These are phyloP conservation scores for Candida chauliodis DNA, from an alignment of 805 yeast genomes.

Conservation along the genomic window DNA sequence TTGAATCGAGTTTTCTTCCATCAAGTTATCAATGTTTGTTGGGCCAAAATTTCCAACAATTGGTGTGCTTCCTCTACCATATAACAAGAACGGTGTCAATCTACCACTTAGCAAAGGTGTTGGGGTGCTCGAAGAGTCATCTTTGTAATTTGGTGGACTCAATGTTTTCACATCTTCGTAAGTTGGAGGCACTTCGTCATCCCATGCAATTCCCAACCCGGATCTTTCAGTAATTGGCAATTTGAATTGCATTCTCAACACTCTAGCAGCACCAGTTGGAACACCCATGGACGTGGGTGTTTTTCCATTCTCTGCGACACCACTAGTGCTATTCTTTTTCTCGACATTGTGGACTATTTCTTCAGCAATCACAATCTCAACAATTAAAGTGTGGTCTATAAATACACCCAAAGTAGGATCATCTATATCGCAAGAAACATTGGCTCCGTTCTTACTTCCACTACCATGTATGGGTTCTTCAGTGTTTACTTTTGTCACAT, in stretches of 20 bases:
- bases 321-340: constrained; percentile 8
- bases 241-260: constrained; percentile 90
- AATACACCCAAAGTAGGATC: constrained; percentile 78
- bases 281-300: constrained; percentile 46
- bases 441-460: constrained; percentile 39
- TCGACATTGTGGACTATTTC: constrained; percentile 54
- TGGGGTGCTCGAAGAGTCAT: constrained; percentile 12
- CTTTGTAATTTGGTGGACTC: constrained; percentile 78
- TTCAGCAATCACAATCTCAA: constrained; percentile 94
- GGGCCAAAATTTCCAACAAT: constrained; percentile 20
- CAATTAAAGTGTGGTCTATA: constrained; percentile 71
- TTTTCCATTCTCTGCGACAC: constrained; percentile 4
- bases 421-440: constrained; percentile 73
- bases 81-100: constrained; percentile 31
- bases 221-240: constrained; percentile 81
- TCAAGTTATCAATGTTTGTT: constrained; percentile 23
- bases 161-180: constrained; percentile 80
- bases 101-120: constrained; percentile 8
- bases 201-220: constrained; percentile 97
- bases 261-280: constrained; percentile 94
- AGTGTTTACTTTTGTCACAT: constrained; percentile 41
- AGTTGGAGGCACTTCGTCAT: constrained; percentile 97
- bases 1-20: constrained; percentile 31
- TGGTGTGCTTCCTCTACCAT: constrained; percentile 45
- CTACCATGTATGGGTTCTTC: constrained; percentile 20